Evolutionary conservation across 768 basidiomycete species (phyloP).

Genomic region (Leccinum olivaceopallidum): DNA sequence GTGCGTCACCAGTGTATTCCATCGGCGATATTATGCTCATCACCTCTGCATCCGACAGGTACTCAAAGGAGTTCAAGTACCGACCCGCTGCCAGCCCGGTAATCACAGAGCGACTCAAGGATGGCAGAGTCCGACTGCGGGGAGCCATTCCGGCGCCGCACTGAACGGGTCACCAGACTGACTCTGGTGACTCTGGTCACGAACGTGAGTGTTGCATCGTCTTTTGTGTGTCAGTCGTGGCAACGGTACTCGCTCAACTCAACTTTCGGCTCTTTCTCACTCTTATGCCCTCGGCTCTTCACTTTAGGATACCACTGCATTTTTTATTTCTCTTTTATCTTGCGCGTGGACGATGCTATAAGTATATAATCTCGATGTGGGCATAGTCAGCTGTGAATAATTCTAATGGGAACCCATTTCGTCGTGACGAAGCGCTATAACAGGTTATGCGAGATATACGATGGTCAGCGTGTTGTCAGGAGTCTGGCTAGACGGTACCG

Average conservation of each 20-base stretch:
- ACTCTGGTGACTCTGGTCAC: not conserved
- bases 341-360: not conserved
- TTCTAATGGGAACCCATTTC: not conserved
- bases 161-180: not conserved
- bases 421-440: not conserved
- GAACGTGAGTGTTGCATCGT: not conserved
- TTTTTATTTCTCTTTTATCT: not conserved
- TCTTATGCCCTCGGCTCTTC: too few species aligned
- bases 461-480: not conserved
- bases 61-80: conserved; percentile 80
- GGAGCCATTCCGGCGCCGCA: conserved; percentile 53
- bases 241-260: not conserved
- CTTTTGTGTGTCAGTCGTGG: not conserved
- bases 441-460: not conserved
- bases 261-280: not conserved
- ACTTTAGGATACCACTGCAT: not conserved
- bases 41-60: conserved; percentile 47
- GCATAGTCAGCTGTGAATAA: not conserved
- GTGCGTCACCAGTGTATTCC: conserved; percentile 37
- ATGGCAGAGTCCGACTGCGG: conserved; percentile 67
- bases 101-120: conserved; percentile 72
- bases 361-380: not conserved
- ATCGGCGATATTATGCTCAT: not conserved
- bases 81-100: conserved; percentile 85
- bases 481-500: not conserved